phyloP scores from a whole-genome alignment of 345 rosid genomes.

The Passiflora organensis region DNA sequence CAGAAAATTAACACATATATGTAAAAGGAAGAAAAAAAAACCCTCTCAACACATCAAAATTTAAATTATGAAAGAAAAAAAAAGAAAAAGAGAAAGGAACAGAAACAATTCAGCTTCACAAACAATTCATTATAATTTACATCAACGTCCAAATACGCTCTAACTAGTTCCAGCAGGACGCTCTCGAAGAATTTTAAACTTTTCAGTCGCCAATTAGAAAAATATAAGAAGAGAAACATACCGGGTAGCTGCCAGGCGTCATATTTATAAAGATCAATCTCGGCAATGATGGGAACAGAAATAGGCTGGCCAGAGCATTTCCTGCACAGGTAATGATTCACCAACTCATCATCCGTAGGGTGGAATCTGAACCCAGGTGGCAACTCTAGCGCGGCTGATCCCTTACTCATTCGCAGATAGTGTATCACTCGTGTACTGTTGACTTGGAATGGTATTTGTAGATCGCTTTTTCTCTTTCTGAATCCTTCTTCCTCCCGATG shows the following conservation, averaged over 20 bases:
- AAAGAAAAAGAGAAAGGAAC: no score
- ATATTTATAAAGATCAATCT: conserved; percentile 75
- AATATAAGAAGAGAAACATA: conserved; percentile 9
- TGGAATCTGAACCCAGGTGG: conserved; percentile 95
- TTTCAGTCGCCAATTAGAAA: no score
- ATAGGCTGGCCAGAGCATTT: conserved; percentile 57
- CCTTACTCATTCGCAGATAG: conserved; percentile 25
- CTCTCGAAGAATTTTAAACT: no score
- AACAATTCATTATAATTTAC: no score
- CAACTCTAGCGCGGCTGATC: conserved; percentile 39
- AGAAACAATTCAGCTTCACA: no score
- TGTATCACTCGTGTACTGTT: not conserved
- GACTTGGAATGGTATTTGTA: not conserved
- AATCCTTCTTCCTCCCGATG: not conserved
- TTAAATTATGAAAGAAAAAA: no score
- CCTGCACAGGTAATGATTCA: conserved; percentile 61
- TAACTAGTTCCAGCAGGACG: no score
- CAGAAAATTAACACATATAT: no score
- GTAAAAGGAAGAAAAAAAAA: no score
- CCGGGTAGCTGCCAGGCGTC: conserved; percentile 98
- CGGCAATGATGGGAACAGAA: conserved; percentile 66
- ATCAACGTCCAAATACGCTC: no score
- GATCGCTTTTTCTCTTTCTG: not conserved
- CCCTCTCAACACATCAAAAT: no score
- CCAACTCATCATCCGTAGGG: conserved; percentile 90